Evolutionary conservation across 768 basidiomycete genomes (phyloP).

Genomic region (Suillus spraguei): DNA sequence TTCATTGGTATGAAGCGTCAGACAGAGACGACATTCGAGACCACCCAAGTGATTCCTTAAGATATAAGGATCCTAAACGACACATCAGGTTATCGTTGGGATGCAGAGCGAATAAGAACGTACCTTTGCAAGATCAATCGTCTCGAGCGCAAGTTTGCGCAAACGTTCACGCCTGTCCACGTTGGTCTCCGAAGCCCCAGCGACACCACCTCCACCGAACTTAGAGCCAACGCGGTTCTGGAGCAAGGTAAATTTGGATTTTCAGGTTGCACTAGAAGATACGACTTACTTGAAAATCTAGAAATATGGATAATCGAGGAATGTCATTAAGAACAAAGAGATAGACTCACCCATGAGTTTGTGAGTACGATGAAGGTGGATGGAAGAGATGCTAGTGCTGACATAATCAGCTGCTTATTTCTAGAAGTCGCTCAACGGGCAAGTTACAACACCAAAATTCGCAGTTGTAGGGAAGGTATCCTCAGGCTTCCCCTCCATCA

Average conservation of each 20-base stretch:
- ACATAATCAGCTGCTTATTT: slow-evolving; percentile 4
- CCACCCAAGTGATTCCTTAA: slow-evolving; percentile 98
- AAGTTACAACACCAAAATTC: not conserved
- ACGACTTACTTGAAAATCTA: slow-evolving; percentile 69
- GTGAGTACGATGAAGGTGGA: not conserved
- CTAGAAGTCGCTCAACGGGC: not conserved
- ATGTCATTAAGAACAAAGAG: not conserved
- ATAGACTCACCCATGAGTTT: slow-evolving; percentile 4
- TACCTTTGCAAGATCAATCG: slow-evolving; percentile 97
- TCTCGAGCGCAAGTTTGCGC: slow-evolving; percentile 94
- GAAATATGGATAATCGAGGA: not conserved
- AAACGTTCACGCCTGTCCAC: slow-evolving; percentile 95
- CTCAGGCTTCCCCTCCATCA: not conserved
- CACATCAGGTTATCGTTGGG: slow-evolving; percentile 15
- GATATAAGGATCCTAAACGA: slow-evolving; percentile 89
- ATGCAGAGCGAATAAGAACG: slow-evolving; percentile 17
- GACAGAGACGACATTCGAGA: slow-evolving; percentile 95
- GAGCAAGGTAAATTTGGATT: slow-evolving; percentile 10
- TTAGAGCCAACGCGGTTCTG: slow-evolving; percentile 96
- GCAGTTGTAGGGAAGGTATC: not conserved
- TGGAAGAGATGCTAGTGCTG: not conserved
- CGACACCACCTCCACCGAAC: slow-evolving; percentile 95
- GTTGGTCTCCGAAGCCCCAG: slow-evolving; percentile 93
- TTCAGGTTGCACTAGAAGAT: not conserved
- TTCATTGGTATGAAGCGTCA: slow-evolving; percentile 99